A percentile compares a stretch with the other conserved stretches of the same genome.
Evolutionary conservation across 305 asterid species (phyloP).

Genomic region (Fraxinus platypoda): DNA sequence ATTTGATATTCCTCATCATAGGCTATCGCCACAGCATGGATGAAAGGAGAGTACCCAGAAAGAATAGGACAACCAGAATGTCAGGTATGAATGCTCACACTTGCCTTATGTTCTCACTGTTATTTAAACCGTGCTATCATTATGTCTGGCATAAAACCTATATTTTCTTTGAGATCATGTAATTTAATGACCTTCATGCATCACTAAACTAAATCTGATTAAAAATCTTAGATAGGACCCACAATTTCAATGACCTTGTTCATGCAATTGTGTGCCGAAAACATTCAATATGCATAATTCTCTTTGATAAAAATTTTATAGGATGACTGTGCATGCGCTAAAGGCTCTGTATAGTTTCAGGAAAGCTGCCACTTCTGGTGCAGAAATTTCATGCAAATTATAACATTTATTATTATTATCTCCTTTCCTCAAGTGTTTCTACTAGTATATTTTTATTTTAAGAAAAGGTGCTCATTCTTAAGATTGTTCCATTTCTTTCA

Average conservation of each 20-base stretch:
- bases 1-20: conserved; percentile 32
- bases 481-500: background rate
- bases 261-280: background rate
- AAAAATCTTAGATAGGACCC: background rate
- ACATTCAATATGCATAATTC: background rate
- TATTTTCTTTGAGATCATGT: background rate
- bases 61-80: conserved; percentile 94
- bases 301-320: background rate
- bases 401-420: background rate
- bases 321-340: background rate
- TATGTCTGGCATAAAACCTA: background rate
- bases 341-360: background rate
- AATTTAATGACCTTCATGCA: background rate
- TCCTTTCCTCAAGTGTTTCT: background rate
- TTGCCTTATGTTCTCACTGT: conserved; percentile 10
- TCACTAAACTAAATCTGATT: background rate
- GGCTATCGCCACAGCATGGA: conserved; percentile 95
- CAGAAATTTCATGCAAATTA: background rate
- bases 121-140: background rate
- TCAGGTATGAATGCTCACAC: conserved; percentile 50
- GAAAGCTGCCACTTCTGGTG: background rate
- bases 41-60: conserved; percentile 98
- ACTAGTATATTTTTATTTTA: background rate
- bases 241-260: background rate
- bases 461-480: background rate